Evolutionary conservation across 2,329 filamentous ascomycete genomes (phyloP), one percentile per base, ranked within the genome.

Genomic region (Neoscytalidium dimidiatum): DNA sequence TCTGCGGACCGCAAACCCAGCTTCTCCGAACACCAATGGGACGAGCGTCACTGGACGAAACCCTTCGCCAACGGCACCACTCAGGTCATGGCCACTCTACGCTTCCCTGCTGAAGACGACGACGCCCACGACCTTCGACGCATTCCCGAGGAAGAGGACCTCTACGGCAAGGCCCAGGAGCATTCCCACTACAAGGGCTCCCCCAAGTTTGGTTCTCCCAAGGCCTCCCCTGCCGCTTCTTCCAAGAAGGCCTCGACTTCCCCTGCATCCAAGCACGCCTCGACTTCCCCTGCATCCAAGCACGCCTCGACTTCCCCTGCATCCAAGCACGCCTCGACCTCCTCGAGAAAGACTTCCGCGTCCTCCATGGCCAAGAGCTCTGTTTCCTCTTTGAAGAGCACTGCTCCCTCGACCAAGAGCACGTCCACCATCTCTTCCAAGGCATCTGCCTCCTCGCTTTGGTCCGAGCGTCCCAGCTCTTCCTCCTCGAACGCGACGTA

Each of bases 21-120:
- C 56, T 60, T 60, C 38, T 31, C 56, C 41, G 56, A 60, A n/a
- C 56, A 60, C 56, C 56, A 60, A 46, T 60, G 56, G 56, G 56
- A 60, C 35, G 56, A 60, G 56, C 56, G 56, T 28, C 56, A 60
- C n/a, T 60, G 56, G 56, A 60, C 56, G 28, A 60, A 60, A n/a
- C 56, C 56, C 41, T 60, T 60, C 17, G 26, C 56, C 17, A 11
- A 17, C 3, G 56, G 38, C 41, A n/a, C 26, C 28, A 60, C 56
- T 41, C 56, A 60, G 28, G 56, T 60, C 56, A n/a, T 46, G 4
- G 56, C 56, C 13, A 60, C 56, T 26, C 56, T 60, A 26, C 41
- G 8, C 7, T 60, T 60, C 41, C 56, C 56, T 33, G 38, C 56
- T n/a, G 56, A 60, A 5, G 28, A 46, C 8, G 28, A 46, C 56